Evolutionary conservation across 805 yeast genomes (phyloP).

Genomic region (Candida coquimbonensis): DNA sequence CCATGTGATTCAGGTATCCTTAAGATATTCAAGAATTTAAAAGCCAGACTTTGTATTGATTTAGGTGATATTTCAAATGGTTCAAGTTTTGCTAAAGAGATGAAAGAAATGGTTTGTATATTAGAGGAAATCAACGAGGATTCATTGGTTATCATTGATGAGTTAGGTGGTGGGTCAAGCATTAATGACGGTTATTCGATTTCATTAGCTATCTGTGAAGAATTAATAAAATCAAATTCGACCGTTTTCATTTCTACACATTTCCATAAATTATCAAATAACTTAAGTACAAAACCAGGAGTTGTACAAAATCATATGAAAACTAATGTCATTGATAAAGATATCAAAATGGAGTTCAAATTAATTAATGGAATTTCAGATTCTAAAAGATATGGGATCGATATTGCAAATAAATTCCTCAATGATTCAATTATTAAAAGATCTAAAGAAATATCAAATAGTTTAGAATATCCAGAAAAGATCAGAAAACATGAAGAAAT

Average conservation of each 20-base stretch:
- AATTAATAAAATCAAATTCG: constrained; percentile 23
- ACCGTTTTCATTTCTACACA: constrained; percentile 38
- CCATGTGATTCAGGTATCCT: constrained; percentile 39
- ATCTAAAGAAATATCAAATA: constrained; percentile 23
- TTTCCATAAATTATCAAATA: constrained; percentile 34
- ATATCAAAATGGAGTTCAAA: constrained; percentile 27
- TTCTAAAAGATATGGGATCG: constrained; percentile 27
- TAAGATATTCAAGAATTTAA: constrained; percentile 32
- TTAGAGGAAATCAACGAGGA: constrained; percentile 27
- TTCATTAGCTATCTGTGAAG: constrained; percentile 37
- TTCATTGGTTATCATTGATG: constrained; percentile 43
- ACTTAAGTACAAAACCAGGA: constrained; percentile 26
- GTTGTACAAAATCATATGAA: constrained; percentile 34
- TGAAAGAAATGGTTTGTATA: constrained; percentile 41
- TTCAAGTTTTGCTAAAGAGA: constrained; percentile 40
- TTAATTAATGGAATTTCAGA: constrained; percentile 17
- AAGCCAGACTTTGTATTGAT: constrained; percentile 34
- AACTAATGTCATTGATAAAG: constrained; percentile 15
- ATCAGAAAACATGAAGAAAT: constrained; percentile 3
- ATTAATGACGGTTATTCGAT: constrained; percentile 47
- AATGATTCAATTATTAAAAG: constrained; percentile 19
- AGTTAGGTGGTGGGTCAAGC: constrained; percentile 48
- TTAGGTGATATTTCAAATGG: constrained; percentile 18
- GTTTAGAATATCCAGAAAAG: constrained; percentile 5
- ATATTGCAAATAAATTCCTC: constrained; percentile 23